Evolutionary conservation across 176 grass and related monocot species (phyloP), one percentile per base, ranked within the genome.

Genomic region (Juncus inflexus): DNA sequence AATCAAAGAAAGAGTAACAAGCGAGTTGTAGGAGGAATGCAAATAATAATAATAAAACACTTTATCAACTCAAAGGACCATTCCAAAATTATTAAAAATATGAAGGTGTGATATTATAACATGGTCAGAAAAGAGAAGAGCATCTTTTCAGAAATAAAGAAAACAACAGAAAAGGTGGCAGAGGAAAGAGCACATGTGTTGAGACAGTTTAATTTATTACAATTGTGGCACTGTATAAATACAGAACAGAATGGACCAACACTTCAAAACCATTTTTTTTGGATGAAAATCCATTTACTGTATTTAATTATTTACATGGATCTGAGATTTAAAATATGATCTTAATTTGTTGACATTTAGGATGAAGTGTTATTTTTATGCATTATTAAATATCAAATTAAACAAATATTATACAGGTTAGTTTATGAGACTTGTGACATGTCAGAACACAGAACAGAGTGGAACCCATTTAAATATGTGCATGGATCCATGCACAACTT

Each of bases 111-210:
- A 19, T 43, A 11, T 65, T 10, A 65, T 50, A 65, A 65, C 9
- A 14, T 45, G 45, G 63, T 65, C 63, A 65, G 49, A 45, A 50
- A 45, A 50, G 3, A 45, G 28, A 65, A 65, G 16, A 10, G 42
- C 37, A 65, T 50, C 41, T 57, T 67, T 63, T n/a, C 13, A 65
- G 43, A 45, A 28, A 43, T 16, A 75, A 40, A 37, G 54, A 37
- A 10, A 54, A 52, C 37, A 6, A 12, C 10, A 36, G 12, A 13
- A 53, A 73, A 73, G 52, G 14, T 12, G 10, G 42, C 15, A 68
- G 9, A 65, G 36, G 45, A 42, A 47, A 65, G 12, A 15, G 7
- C 62, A 65, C 63, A 65, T 65, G 63, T 28, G 41, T 65, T 28
- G 63, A 8, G 14, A 45, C 63, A 65, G 63, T 35, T 50, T 45